Percentiles rank a stretch among this genome's conserved stretches.
These are phyloP conservation scores for Aspergillus hancockii DNA, from an alignment of 495 filamentous ascomycete genomes.

Conservation along the genomic window DNA sequence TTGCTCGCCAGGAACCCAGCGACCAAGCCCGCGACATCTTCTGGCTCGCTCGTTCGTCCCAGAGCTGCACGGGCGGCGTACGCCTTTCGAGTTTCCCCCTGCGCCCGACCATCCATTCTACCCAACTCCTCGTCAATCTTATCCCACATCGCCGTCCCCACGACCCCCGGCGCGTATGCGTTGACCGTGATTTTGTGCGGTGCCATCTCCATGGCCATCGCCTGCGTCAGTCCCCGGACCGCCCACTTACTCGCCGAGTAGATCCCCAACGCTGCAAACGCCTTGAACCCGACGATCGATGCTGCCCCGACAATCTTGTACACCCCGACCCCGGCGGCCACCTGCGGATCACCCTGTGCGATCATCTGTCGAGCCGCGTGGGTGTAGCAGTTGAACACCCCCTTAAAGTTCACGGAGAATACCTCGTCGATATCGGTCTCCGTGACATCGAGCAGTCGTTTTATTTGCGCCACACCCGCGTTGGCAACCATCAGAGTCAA, in stretches of 20 bases:
- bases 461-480: slow-evolving; percentile 69
- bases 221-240: slow-evolving; percentile 58
- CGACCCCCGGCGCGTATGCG: slow-evolving; percentile 62
- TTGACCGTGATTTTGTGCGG: slow-evolving; percentile 61
- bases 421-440: slow-evolving; percentile 58
- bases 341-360: slow-evolving; percentile 15
- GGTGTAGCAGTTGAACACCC: slow-evolving; percentile 67
- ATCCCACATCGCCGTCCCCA: slow-evolving; percentile 64
- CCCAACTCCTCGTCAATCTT: slow-evolving; percentile 54
- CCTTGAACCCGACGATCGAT: slow-evolving; percentile 57
- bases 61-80: slow-evolving; percentile 51
- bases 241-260: slow-evolving; percentile 63
- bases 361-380: slow-evolving; percentile 68
- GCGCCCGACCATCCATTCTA: slow-evolving; percentile 40
- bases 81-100: slow-evolving; percentile 53
- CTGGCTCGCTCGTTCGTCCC: slow-evolving; percentile 52
- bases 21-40: slow-evolving; percentile 60
- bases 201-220: slow-evolving; percentile 59
- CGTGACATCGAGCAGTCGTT: slow-evolving; percentile 59
- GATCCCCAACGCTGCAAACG: slow-evolving; percentile 51
- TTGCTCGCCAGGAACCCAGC: slow-evolving; percentile 54
- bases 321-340: slow-evolving; percentile 37
- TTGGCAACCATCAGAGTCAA: slow-evolving; percentile 37
- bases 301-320: slow-evolving; percentile 57
- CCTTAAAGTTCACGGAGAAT: slow-evolving; percentile 59